phyloP scores from a whole-genome alignment of 257 asterid species.

The Przewalskia tangutica region DNA sequence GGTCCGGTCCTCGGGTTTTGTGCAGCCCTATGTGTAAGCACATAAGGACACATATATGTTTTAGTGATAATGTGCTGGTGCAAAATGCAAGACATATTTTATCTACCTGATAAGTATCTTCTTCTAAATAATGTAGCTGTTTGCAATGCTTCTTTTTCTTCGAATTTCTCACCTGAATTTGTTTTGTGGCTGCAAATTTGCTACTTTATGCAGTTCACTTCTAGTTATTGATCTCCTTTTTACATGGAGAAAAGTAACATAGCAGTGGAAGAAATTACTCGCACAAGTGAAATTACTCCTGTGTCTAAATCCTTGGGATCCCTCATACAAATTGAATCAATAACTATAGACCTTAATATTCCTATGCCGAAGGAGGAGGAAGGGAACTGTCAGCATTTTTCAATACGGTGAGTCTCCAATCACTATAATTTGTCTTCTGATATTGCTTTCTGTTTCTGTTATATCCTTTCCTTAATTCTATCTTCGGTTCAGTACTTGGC shows the following conservation, averaged over 20 bases:
- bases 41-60: neutral
- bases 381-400: constrained; percentile 41
- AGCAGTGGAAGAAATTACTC: constrained; percentile 14
- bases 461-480: neutral
- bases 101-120: neutral
- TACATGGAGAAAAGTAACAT: constrained; percentile 35
- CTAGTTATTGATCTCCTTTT: constrained; percentile 12
- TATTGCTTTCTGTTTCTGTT: neutral
- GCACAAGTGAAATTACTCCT: constrained; percentile 17
- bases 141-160: neutral
- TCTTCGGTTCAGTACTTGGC: neutral
- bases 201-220: constrained; percentile 1
- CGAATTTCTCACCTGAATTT: neutral
- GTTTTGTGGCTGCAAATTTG: no score
- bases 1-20: no score
- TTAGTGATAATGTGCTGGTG: neutral
- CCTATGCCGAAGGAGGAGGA: constrained; percentile 22
- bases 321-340: constrained; percentile 38
- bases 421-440: neutral
- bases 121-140: neutral
- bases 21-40: no score
- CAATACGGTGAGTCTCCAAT: constrained; percentile 52
- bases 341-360: constrained; percentile 42
- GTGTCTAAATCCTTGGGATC: constrained; percentile 32
- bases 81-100: neutral